Evolutionary conservation across 2,329 filamentous ascomycete genomes (phyloP).

Genomic region (Alternaria postmessia): DNA sequence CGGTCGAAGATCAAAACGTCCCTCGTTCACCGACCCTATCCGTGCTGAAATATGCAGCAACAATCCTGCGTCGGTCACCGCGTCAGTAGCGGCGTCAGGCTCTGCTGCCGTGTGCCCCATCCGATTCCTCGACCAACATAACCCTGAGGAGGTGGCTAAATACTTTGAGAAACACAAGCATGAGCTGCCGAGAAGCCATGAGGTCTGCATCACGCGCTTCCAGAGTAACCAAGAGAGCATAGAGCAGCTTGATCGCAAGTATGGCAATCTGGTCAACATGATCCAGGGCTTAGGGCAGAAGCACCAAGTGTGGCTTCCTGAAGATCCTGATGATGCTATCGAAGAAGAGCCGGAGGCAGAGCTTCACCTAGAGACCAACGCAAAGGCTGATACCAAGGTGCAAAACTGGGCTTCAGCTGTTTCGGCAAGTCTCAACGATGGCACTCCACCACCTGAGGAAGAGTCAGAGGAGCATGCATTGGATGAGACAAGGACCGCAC

Average conservation of each 20-base stretch:
- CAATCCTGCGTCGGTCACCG: conserved; percentile 58
- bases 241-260: conserved; percentile 90
- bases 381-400: conserved; percentile 72
- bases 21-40: conserved; percentile 54
- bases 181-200: conserved; percentile 90
- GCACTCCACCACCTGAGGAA: conserved; percentile 49
- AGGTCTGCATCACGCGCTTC: conserved; percentile 88
- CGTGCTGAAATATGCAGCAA: conserved; percentile 53
- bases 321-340: conserved; percentile 57
- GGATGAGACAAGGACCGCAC: conserved; percentile 71
- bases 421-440: conserved; percentile 62
- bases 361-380: conserved; percentile 51
- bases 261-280: conserved; percentile 91
- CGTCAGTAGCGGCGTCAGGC: conserved; percentile 49
- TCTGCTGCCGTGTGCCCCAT: conserved; percentile 82
- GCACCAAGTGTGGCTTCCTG: conserved; percentile 84
- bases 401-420: conserved; percentile 87
- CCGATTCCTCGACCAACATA: conserved; percentile 89
- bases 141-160: conserved; percentile 88
- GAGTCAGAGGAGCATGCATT: conserved; percentile 46
- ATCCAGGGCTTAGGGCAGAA: conserved; percentile 88
- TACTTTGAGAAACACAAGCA: conserved; percentile 97
- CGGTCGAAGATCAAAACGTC: conserved; percentile 50
- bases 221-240: conserved; percentile 87
- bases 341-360: conserved; percentile 57